Conservation (phyloP, 805 yeast genomes). For the Cyberlindnera sargentensis region DNA sequence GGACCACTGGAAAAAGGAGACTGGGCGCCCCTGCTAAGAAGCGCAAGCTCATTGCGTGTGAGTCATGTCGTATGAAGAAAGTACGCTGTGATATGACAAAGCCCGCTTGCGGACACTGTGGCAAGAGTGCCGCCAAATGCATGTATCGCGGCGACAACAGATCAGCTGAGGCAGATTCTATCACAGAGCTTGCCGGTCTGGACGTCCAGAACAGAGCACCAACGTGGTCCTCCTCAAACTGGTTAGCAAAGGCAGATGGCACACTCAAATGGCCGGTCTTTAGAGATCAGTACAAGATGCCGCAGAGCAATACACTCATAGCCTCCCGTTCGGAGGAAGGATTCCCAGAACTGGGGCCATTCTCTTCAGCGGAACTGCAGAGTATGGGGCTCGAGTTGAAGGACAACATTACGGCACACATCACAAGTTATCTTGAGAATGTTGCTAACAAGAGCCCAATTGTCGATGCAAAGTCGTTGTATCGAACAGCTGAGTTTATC, state of each 20-base stretch:
- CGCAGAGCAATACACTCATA: conserved; percentile 7
- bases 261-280: conserved; percentile 18
- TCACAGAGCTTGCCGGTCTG: conserved; percentile 5
- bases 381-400: conserved; percentile 5
- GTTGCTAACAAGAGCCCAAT: conserved; percentile 20
- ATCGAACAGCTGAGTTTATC: conserved; percentile 9
- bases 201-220: conserved; percentile 6
- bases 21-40: conserved; percentile 4
- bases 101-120: conserved; percentile 41
- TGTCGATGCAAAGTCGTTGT: conserved; percentile 7
- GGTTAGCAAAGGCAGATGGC: conserved; percentile 16
- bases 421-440: conserved; percentile 10
- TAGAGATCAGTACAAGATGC: conserved; percentile 5
- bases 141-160: background rate
- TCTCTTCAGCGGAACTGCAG: conserved; percentile 5
- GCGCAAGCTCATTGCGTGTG: conserved; percentile 29
- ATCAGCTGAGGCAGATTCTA: conserved; percentile 3
- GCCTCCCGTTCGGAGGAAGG: conserved; percentile 4
- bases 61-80: conserved; percentile 36
- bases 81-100: conserved; percentile 40
- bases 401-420: conserved; percentile 4
- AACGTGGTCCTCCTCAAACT: conserved; percentile 16
- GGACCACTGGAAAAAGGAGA: conserved; percentile 2
- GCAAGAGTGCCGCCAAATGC: conserved; percentile 6
- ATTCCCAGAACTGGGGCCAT: conserved; percentile 6